Conservation (phyloP, 345 rosid genomes). For the Jatropha curcas region DNA sequence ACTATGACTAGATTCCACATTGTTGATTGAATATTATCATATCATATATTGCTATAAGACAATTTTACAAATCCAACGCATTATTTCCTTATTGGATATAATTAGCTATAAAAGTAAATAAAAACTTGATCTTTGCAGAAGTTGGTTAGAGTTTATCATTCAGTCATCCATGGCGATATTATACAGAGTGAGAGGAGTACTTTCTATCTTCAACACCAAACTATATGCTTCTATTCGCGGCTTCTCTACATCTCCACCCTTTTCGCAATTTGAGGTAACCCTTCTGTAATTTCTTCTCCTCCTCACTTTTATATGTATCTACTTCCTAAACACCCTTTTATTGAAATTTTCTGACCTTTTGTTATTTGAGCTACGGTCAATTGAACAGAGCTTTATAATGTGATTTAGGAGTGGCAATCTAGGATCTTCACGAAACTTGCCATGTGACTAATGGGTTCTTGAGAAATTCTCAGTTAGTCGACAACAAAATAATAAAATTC, state of each 20-base stretch:
- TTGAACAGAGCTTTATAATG: neutral
- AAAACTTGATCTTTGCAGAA: too few species aligned
- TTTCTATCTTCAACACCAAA: conserved; percentile 10
- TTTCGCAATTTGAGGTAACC: conserved; percentile 23
- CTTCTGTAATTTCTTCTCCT: neutral
- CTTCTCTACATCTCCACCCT: conserved; percentile 18
- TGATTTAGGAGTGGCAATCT: neutral
- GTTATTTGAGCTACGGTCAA: neutral
- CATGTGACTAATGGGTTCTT: neutral
- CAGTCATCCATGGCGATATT: conserved; percentile 19
- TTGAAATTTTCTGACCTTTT: neutral
- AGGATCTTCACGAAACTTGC: neutral
- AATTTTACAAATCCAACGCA: too few species aligned
- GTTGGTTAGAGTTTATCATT: too few species aligned
- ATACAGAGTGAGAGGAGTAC: conserved; percentile 6
- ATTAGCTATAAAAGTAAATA: too few species aligned
- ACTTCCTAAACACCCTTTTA: neutral
- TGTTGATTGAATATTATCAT: too few species aligned
- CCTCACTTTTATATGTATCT: neutral
- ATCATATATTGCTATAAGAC: too few species aligned
- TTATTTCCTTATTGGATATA: too few species aligned
- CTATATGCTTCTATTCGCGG: neutral
- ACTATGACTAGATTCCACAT: too few species aligned
- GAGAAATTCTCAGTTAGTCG: neutral
- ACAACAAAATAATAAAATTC: neutral